phyloP scores from a whole-genome alignment of 345 rosid genomes.

The Orychophragmus violaceus region DNA sequence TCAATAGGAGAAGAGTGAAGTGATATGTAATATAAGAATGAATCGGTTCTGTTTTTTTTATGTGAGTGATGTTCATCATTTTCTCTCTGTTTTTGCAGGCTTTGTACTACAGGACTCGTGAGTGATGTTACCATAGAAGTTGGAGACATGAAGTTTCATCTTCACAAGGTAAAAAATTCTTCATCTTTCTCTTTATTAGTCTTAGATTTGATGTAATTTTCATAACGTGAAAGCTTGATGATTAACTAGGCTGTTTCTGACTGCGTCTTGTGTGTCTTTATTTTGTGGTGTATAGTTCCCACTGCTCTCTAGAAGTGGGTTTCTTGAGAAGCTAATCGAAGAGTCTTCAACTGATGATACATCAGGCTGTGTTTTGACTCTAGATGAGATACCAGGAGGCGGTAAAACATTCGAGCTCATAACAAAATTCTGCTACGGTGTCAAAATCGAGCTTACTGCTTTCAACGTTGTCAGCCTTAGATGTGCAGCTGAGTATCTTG shows the following conservation, averaged over 20 bases:
- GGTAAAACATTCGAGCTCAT: slow-evolving; percentile 54
- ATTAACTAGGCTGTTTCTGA: neutral
- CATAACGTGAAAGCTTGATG: neutral
- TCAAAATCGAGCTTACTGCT: slow-evolving; percentile 49
- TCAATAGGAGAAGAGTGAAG: no score
- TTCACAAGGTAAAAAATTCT: slow-evolving; percentile 57
- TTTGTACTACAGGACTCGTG: slow-evolving; percentile 59
- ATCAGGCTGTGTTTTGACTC: slow-evolving; percentile 36
- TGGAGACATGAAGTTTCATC: slow-evolving; percentile 59
- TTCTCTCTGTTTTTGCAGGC: slow-evolving; percentile 34
- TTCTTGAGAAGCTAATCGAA: slow-evolving; percentile 47
- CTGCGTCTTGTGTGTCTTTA: neutral
- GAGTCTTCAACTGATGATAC: slow-evolving; percentile 34
- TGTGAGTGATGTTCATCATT: neutral
- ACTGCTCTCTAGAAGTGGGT: slow-evolving; percentile 57
- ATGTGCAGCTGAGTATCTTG: slow-evolving; percentile 68
- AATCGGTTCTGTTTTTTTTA: neutral
- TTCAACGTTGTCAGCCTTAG: slow-evolving; percentile 54
- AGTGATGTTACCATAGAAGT: slow-evolving; percentile 64
- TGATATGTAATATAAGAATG: no score
- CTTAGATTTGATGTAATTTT: neutral
- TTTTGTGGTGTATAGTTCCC: slow-evolving; percentile 47
- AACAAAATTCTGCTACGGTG: slow-evolving; percentile 61
- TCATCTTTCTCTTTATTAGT: neutral
- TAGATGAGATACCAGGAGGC: slow-evolving; percentile 63